A percentile compares a stretch with the other conserved stretches of the same genome.
Evolutionary conservation across 2,329 filamentous ascomycete genomes (phyloP).

Genomic region (Pyrenochaeta sp.): DNA sequence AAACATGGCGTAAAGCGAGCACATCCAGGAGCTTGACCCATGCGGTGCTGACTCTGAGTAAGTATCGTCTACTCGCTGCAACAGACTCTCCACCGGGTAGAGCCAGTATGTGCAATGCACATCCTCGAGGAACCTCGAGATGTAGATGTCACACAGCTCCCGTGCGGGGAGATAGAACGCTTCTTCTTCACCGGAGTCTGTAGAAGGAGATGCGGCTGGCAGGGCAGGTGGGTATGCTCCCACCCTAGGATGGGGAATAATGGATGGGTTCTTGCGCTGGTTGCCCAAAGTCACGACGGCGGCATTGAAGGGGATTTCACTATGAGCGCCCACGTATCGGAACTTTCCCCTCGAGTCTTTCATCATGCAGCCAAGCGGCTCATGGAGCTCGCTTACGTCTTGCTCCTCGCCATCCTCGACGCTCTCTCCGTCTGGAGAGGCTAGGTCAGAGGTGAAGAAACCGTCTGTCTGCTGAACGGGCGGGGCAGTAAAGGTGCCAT

Average conservation of each 20-base stretch:
- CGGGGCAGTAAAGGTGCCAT: slow-evolving; percentile 38
- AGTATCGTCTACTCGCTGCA: slow-evolving; percentile 43
- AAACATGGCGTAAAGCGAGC: slow-evolving; percentile 47
- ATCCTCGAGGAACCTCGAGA: slow-evolving; percentile 45
- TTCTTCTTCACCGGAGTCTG: slow-evolving; percentile 27
- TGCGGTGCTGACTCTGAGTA: slow-evolving; percentile 31
- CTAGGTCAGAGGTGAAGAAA: slow-evolving; percentile 29
- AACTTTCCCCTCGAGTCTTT: slow-evolving; percentile 45
- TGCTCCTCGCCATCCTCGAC: slow-evolving; percentile 39
- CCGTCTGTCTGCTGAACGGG: slow-evolving; percentile 32
- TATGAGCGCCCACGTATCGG: slow-evolving; percentile 48
- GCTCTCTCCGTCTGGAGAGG: slow-evolving; percentile 31
- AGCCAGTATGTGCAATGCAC: slow-evolving; percentile 50
- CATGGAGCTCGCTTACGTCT: slow-evolving; percentile 46
- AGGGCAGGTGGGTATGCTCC: slow-evolving; percentile 43
- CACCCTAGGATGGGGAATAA: slow-evolving; percentile 41
- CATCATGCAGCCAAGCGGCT: slow-evolving; percentile 49
- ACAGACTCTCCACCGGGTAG: slow-evolving; percentile 44
- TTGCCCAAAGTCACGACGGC: slow-evolving; percentile 44
- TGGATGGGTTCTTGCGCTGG: slow-evolving; percentile 27
- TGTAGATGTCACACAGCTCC: slow-evolving; percentile 40
- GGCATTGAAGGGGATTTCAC: slow-evolving; percentile 50
- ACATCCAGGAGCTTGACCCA: slow-evolving; percentile 46
- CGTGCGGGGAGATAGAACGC: slow-evolving; percentile 41
- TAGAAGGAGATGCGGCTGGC: slow-evolving; percentile 26